phyloP scores from a whole-genome alignment of 176 grass and related monocot genomes.

The Bromus sterilis region DNA sequence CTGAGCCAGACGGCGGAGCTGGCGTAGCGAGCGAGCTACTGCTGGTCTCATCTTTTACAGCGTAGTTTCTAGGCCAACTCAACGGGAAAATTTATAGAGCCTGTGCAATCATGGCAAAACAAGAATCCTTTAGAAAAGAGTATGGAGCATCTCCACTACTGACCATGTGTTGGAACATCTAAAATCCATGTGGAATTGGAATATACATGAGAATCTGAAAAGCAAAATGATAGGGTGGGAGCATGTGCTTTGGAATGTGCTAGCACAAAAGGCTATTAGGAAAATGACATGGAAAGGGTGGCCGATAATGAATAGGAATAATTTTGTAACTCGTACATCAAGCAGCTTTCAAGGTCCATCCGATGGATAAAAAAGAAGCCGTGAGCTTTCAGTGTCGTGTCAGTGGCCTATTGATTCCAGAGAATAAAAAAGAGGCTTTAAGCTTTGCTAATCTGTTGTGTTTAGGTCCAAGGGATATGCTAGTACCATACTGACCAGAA shows the following conservation, averaged over 20 bases:
- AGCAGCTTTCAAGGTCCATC: not conserved
- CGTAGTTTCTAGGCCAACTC: conserved; percentile 1
- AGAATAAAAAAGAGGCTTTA: not conserved
- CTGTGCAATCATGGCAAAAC: conserved; percentile 9
- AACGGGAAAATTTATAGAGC: not conserved
- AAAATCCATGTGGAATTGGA: conserved; percentile 5
- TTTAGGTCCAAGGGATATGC: not conserved
- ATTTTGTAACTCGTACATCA: not conserved
- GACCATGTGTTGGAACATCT: not conserved
- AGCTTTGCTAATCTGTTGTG: not conserved
- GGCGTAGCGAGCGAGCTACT: conserved; percentile 38
- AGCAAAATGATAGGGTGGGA: conserved; percentile 8
- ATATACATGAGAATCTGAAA: conserved; percentile 6
- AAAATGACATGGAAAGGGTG: conserved; percentile 3
- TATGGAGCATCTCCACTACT: not conserved
- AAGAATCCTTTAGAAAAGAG: not conserved
- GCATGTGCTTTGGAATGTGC: conserved; percentile 11
- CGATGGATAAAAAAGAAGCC: not conserved
- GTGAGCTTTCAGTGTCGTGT: not conserved
- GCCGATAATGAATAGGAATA: not conserved
- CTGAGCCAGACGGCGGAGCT: conserved; percentile 21
- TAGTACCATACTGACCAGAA: not conserved
- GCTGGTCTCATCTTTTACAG: conserved; percentile 56
- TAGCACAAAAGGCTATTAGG: not conserved
- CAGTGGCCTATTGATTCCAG: not conserved